These are phyloP conservation scores for Yarrowia phangngaensis DNA, from an alignment of 805 yeast species.

Conservation along the genomic window DNA sequence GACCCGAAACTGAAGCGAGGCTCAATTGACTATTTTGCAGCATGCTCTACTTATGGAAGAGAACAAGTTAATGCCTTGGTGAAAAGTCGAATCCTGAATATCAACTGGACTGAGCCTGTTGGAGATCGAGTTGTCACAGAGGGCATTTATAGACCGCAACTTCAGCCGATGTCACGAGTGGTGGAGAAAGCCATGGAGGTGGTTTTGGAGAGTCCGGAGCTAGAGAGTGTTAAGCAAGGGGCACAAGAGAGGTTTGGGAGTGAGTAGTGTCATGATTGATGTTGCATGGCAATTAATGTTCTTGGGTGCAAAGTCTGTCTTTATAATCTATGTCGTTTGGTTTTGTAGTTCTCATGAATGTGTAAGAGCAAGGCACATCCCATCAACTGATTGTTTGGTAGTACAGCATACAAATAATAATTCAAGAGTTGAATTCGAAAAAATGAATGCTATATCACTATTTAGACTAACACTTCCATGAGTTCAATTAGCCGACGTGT, in stretches of 20 bases:
- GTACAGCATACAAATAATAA: too few species aligned
- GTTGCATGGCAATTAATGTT: too few species aligned
- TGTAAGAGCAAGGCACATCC: too few species aligned
- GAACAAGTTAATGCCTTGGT: slow-evolving; percentile 27
- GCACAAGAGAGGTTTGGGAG: slow-evolving; percentile 9
- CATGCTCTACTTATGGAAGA: slow-evolving; percentile 27
- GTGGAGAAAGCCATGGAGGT: slow-evolving; percentile 29
- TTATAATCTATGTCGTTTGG: too few species aligned
- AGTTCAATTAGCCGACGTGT: too few species aligned
- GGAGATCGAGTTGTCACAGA: slow-evolving; percentile 14
- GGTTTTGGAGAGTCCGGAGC: slow-evolving; percentile 15
- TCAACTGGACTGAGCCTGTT: slow-evolving; percentile 29
- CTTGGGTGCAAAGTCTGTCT: too few species aligned
- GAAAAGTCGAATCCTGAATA: slow-evolving; percentile 25
- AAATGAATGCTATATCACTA: too few species aligned
- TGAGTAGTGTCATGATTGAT: too few species aligned
- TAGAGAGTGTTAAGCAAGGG: not conserved
- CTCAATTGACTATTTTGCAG: slow-evolving; percentile 17
- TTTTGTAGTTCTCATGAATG: too few species aligned
- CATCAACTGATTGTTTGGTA: too few species aligned
- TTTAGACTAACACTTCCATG: too few species aligned
- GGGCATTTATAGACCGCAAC: slow-evolving; percentile 28
- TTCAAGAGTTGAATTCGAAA: too few species aligned
- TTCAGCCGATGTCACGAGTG: slow-evolving; percentile 30
- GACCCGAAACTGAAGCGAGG: slow-evolving; percentile 7